A percentile compares a stretch with the other conserved stretches of the same genome.
Evolutionary conservation across 1,284 basidiomycete species (phyloP).

Genomic region (Irpex sp.): DNA sequence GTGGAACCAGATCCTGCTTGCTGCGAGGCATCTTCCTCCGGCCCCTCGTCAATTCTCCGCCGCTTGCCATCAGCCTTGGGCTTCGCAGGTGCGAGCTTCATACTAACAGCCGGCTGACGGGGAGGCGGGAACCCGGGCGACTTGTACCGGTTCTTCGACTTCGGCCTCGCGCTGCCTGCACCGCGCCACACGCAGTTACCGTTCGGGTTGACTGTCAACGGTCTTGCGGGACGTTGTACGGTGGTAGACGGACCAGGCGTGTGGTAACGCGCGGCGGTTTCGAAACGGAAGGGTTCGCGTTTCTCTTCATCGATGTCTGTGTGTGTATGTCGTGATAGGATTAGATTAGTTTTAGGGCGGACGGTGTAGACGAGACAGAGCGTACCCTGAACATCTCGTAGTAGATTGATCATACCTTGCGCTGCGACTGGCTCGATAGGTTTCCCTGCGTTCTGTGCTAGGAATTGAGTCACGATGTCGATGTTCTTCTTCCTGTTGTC

Average conservation of each 20-base stretch:
- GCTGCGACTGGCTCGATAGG: slow-evolving; percentile 38
- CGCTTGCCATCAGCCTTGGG: slow-evolving; percentile 51
- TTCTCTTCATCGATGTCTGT: slow-evolving; percentile 20
- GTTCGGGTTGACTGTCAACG: slow-evolving; percentile 63
- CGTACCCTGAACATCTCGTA: slow-evolving; percentile 37
- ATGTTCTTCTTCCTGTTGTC: slow-evolving; percentile 4
- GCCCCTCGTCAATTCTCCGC: slow-evolving; percentile 48
- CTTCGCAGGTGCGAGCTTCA: slow-evolving; percentile 35
- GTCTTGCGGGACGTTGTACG: slow-evolving; percentile 33
- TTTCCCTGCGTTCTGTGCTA: slow-evolving; percentile 16
- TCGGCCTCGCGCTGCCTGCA: slow-evolving; percentile 49
- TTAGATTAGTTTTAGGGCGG: neutral
- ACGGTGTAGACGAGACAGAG: neutral
- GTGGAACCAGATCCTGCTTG: slow-evolving; percentile 13
- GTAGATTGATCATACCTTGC: slow-evolving; percentile 48
- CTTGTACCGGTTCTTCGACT: slow-evolving; percentile 56
- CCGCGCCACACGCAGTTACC: slow-evolving; percentile 65
- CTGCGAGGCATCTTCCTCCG: slow-evolving; percentile 18
- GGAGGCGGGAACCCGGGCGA: slow-evolving; percentile 61
- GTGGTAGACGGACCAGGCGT: slow-evolving; percentile 16
- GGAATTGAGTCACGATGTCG: slow-evolving; percentile 13
- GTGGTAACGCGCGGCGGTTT: slow-evolving; percentile 33
- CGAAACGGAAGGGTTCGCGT: slow-evolving; percentile 54
- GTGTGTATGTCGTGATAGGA: neutral
- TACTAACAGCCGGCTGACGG: slow-evolving; percentile 33